Base-by-base conservation (phyloP, 202 grass and related monocot genomes). In the Schoenoplectus tabernaemontani region DNA sequence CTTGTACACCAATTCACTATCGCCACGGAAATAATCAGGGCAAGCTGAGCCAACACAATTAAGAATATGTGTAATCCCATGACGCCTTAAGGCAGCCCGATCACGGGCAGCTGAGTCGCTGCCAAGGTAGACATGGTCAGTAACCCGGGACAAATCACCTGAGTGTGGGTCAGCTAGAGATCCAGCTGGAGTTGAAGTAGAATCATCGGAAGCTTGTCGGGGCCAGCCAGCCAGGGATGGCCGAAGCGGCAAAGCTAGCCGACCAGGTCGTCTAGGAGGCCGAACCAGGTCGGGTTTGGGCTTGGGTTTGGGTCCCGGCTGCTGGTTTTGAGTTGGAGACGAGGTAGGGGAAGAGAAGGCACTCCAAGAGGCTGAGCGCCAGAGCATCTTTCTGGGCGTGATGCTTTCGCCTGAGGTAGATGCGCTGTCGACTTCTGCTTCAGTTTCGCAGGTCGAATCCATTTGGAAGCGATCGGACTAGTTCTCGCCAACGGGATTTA, bases 21-120 rank as follows among this genome's bases (percentile, higher is more conserved):
- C 87, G 3, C 56, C 78, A 11, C 83, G 87, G 74, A 86, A 89
- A 75, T 83, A 79, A 44, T 89, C 80, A 0, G 83, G 80, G 66
- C 83, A 89, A 1, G 83, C 74, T 12, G 79, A 76, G 1, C 87
- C 87, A 0, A 85, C 87, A 71, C 87, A 89, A 84, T 89, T 89
- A 44, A 89, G 79, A 58, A 89, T 72, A 82, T 89, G 87, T 17
- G 87, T 89, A 69, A 89, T 85, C 1, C 87, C 83, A 33, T 89
- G 80, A 20, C 83, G 83, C 30, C 64, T 71, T 47, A 89, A 84
- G 9, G 73, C 83, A 20, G 42, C 75, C 36, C 83, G 75, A 80
- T 89, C 87, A 4, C 87, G 72, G 1, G 87, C 87, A 15, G 80
- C 87, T 20, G 73, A 68, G 63, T 89, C 87, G 13, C 87, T 83